These are phyloP conservation scores for Stellera chamaejasme DNA, from an alignment of 345 rosid genomes.

Conservation along the genomic window DNA sequence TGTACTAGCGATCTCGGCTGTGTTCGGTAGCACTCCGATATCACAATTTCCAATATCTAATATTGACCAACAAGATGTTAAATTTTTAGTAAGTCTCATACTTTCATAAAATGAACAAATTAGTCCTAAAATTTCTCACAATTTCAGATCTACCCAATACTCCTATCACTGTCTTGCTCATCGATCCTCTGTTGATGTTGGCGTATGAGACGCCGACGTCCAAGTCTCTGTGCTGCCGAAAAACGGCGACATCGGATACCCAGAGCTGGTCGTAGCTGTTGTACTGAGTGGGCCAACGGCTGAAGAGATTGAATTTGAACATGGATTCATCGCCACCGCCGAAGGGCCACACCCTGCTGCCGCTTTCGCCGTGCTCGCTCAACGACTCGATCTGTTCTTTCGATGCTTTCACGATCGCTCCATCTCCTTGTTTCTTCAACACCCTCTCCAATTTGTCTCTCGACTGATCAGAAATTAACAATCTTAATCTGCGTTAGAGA, in stretches of 20 bases:
- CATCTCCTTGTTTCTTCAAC: conserved; percentile 25
- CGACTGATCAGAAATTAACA: conserved; percentile 14
- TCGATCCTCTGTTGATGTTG: conserved; percentile 28
- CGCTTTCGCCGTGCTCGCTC: conserved; percentile 17
- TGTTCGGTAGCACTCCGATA: no score
- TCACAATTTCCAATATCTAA: no score
- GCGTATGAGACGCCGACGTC: conserved; percentile 23
- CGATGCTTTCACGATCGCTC: conserved; percentile 28
- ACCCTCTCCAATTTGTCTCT: conserved; percentile 27
- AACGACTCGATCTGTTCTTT: conserved; percentile 29
- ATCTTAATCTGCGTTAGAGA: neutral
- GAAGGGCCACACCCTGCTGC: conserved; percentile 18
- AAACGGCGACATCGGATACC: conserved; percentile 17
- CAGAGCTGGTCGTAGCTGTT: conserved; percentile 32
- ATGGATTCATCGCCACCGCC: conserved; percentile 24
- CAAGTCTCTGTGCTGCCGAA: conserved; percentile 18
- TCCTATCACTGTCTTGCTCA: no score
- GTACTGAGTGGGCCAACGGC: conserved; percentile 17
- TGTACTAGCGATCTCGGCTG: no score
- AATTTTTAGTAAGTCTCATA: no score
- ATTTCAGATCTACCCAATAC: no score
- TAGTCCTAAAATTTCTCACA: no score
- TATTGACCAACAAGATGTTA: no score
- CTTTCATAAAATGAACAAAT: no score
- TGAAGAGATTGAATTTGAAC: conserved; percentile 23